Conservation (phyloP, 192 early-diverging fungal genomes). For the Geranomyces variabilis region DNA sequence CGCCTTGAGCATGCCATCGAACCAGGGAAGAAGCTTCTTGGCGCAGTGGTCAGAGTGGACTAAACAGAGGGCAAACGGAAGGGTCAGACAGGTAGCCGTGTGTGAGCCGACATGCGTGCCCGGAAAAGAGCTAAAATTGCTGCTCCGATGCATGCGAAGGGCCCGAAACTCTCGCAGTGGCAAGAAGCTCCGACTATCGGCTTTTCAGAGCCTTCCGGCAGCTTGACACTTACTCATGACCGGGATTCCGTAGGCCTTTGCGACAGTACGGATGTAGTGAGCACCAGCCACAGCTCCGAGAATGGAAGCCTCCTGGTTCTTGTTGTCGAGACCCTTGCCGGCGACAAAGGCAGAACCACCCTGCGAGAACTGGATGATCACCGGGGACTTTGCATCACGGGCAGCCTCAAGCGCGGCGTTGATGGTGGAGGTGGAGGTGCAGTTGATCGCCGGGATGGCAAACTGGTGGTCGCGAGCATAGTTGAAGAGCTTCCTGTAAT, state of each 20-base stretch:
- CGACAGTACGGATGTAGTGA: slow-evolving; percentile 76
- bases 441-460: slow-evolving; percentile 97
- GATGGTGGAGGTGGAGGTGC: slow-evolving; percentile 89
- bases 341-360: slow-evolving; percentile 91
- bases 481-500: slow-evolving; percentile 49
- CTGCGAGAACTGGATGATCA: slow-evolving; percentile 96
- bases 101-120: too few relatives aligned
- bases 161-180: not conserved
- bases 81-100: too few relatives aligned
- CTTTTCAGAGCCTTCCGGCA: too few relatives aligned
- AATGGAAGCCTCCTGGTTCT: slow-evolving; percentile 85
- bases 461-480: slow-evolving; percentile 75
- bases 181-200: slow-evolving; percentile 25
- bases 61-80: slow-evolving; percentile 32
- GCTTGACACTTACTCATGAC: slow-evolving; percentile 61
- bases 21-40: slow-evolving; percentile 95
- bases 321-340: slow-evolving; percentile 91
- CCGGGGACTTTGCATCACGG: slow-evolving; percentile 86
- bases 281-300: slow-evolving; percentile 91
- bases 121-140: too few relatives aligned
- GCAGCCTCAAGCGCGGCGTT: slow-evolving; percentile 95
- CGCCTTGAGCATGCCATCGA: slow-evolving; percentile 94
- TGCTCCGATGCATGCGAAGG: too few relatives aligned
- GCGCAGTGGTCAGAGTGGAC: slow-evolving; percentile 97
- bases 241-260: slow-evolving; percentile 81